Evolutionary conservation across 352 stramenopile genomes (phyloP).

Genomic region (Phytophthora tentaculata): DNA sequence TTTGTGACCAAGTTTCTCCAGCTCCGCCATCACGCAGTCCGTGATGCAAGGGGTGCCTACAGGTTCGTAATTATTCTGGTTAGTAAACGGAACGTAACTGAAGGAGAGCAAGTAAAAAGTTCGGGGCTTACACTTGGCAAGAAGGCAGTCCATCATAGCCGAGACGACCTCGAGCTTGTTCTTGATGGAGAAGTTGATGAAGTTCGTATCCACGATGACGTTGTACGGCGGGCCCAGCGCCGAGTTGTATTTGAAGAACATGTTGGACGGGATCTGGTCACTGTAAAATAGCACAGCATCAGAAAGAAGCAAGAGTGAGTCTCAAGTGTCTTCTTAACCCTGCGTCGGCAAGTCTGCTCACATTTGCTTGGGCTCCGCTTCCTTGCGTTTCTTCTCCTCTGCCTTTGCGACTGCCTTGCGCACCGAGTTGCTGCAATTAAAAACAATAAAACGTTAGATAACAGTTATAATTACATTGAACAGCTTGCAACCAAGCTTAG

Average conservation of each 20-base stretch:
- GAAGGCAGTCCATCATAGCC: slow-evolving; percentile 99
- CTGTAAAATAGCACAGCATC: slow-evolving; percentile 33
- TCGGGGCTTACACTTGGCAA: slow-evolving; percentile 95
- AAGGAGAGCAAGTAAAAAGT: neutral
- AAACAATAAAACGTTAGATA: slow-evolving; percentile 8
- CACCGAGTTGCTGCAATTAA: slow-evolving; percentile 70
- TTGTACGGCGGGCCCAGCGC: slow-evolving; percentile 98
- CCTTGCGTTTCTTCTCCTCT: slow-evolving; percentile 91
- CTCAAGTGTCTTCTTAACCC: neutral
- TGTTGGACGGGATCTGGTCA: slow-evolving; percentile 96
- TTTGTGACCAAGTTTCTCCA: slow-evolving; percentile 99
- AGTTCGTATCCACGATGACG: slow-evolving; percentile 99
- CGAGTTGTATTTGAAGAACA: slow-evolving; percentile 99
- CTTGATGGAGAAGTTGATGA: slow-evolving; percentile 99
- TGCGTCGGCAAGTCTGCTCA: slow-evolving; percentile 24
- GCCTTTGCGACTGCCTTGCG: slow-evolving; percentile 76
- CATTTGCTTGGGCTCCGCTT: slow-evolving; percentile 94
- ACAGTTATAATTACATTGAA: too few relatives aligned
- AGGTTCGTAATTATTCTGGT: neutral
- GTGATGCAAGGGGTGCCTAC: slow-evolving; percentile 96
- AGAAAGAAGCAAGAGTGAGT: slow-evolving; percentile 27
- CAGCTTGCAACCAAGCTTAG: too few relatives aligned
- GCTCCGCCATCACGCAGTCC: slow-evolving; percentile 99
- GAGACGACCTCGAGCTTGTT: slow-evolving; percentile 99
- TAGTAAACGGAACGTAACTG: slow-evolving; percentile 1